Evolutionary conservation across 2,329 filamentous ascomycete species (phyloP).

Genomic region (Alternaria brassicicola): DNA sequence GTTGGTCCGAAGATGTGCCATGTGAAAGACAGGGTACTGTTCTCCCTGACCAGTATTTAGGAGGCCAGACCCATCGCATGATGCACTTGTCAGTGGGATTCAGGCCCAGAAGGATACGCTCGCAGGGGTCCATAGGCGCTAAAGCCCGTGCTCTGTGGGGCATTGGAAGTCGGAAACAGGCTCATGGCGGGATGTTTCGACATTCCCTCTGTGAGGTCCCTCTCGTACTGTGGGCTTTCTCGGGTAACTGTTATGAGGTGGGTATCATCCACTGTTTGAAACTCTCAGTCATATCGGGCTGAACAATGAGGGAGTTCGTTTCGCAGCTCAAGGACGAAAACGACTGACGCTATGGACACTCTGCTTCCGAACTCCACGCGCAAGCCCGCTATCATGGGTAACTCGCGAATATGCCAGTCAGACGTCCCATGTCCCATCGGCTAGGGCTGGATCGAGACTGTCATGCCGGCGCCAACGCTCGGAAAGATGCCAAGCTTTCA

Average conservation of each 20-base stretch:
- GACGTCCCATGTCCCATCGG: not conserved
- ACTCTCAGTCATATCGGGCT: not conserved
- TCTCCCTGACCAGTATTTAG: not conserved
- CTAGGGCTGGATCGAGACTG: constrained; percentile 9
- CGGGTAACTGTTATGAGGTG: not conserved
- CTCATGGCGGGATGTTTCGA: not conserved
- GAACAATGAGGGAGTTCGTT: not conserved
- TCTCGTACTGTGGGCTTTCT: not conserved
- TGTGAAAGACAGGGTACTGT: not conserved
- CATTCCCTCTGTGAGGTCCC: not conserved
- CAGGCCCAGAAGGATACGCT: not conserved
- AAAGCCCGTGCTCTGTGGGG: not conserved
- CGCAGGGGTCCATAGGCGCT: not conserved
- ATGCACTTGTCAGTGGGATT: not conserved
- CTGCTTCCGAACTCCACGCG: not conserved
- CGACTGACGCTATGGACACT: not conserved
- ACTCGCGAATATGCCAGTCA: not conserved
- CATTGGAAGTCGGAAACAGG: not conserved
- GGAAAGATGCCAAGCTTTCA: constrained; percentile 6
- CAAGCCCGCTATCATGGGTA: not conserved
- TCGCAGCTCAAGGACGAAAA: not conserved
- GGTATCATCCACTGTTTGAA: not conserved
- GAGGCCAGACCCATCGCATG: not conserved
- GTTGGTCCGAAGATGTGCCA: constrained; percentile 2
- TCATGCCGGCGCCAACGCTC: constrained; percentile 9